Conservation (phyloP, 257 asterid species). For the Solanum clarkiae region DNA sequence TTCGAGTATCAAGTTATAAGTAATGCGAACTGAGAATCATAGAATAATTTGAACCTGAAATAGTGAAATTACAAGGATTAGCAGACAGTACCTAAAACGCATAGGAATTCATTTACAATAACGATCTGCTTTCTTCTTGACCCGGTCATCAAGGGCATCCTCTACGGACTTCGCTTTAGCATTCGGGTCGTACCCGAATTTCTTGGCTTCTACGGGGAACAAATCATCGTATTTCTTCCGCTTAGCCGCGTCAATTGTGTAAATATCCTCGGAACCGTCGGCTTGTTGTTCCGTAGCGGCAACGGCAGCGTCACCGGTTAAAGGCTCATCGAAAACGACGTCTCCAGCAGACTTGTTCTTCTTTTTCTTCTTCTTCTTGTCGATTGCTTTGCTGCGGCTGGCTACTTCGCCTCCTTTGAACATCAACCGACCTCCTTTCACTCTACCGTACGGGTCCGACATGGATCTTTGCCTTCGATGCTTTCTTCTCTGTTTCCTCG, state of each 20-base stretch:
- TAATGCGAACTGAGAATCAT: not conserved
- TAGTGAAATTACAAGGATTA: not conserved
- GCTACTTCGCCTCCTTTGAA: slow-evolving; percentile 94
- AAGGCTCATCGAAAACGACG: slow-evolving; percentile 9
- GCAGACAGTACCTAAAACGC: not conserved
- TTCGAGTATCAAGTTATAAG: not conserved
- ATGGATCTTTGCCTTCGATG: not conserved
- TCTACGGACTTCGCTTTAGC: slow-evolving; percentile 63
- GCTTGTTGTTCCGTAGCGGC: slow-evolving; percentile 18
- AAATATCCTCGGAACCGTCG: slow-evolving; percentile 32
- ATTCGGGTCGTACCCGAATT: slow-evolving; percentile 70
- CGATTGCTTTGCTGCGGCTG: slow-evolving; percentile 57
- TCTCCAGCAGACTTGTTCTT: slow-evolving; percentile 21
- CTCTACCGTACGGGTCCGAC: slow-evolving; percentile 88
- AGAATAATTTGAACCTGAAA: not conserved
- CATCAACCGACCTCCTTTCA: slow-evolving; percentile 65
- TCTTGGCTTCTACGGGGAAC: slow-evolving; percentile 79
- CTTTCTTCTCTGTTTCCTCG: not conserved
- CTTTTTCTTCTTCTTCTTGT: slow-evolving; percentile 70
- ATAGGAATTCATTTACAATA: slow-evolving; percentile 53
- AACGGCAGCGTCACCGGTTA: slow-evolving; percentile 27
- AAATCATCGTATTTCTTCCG: slow-evolving; percentile 90
- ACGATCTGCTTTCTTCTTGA: slow-evolving; percentile 94
- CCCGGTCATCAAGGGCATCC: slow-evolving; percentile 91
- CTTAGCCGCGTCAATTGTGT: slow-evolving; percentile 93